Conservation (phyloP, 768 basidiomycete genomes). For the Lactarius sp. region DNA sequence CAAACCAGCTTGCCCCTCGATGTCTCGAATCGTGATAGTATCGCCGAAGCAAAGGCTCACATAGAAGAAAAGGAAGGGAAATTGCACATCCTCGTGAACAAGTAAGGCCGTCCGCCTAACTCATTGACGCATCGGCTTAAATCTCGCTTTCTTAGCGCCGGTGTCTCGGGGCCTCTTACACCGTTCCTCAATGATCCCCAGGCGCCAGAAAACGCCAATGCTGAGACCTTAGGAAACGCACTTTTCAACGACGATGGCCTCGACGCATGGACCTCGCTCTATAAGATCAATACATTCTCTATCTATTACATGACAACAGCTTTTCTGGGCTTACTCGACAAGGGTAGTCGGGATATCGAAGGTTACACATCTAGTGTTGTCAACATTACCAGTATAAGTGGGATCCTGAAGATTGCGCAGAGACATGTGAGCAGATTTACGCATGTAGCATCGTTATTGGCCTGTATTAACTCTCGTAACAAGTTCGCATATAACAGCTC, state of each 20-base stretch:
- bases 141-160: slow-evolving; percentile 47
- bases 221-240: slow-evolving; percentile 61
- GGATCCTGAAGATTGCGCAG: slow-evolving; percentile 63
- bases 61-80: slow-evolving; percentile 60
- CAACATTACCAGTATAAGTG: slow-evolving; percentile 77
- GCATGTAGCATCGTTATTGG: not conserved
- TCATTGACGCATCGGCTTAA: not conserved
- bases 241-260: slow-evolving; percentile 65
- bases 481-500: slow-evolving; percentile 81
- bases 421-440: slow-evolving; percentile 54
- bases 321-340: slow-evolving; percentile 69
- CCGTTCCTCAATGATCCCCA: slow-evolving; percentile 51
- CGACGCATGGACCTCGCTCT: slow-evolving; percentile 58
- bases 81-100: slow-evolving; percentile 77
- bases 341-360: slow-evolving; percentile 56
- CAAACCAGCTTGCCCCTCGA: slow-evolving; percentile 58
- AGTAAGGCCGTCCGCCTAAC: slow-evolving; percentile 42
- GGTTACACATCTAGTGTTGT: slow-evolving; percentile 62
- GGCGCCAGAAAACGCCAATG: slow-evolving; percentile 55
- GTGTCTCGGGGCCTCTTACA: slow-evolving; percentile 62
- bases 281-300: slow-evolving; percentile 67
- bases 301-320: slow-evolving; percentile 73
- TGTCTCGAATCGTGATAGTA: slow-evolving; percentile 64
- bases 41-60: slow-evolving; percentile 46
- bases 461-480: not conserved